Evolutionary conservation across 129 eudicot genomes (phyloP), one percentile per base, ranked within the genome.

Genomic region (Silybum marianum): DNA sequence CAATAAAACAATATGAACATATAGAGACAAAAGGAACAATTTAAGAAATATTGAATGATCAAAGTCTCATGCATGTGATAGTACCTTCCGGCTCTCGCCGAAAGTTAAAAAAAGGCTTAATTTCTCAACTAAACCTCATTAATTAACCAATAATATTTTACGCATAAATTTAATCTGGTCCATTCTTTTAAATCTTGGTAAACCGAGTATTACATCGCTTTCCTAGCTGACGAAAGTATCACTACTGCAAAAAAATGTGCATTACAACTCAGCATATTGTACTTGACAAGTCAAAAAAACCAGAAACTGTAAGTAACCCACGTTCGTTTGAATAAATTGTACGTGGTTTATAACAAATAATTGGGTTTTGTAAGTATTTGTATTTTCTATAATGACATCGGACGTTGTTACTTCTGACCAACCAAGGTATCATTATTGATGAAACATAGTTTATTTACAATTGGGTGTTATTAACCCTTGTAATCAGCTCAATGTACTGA

Each of bases 1-100:
- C 76, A 72, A 72, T 44, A 72, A 39, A 40, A 39, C 66, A 58
- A 58, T 58, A 58, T 58, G 66, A 58, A 58, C 66, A 58, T 58
- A 58, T 18, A 58, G 23, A 18, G 66, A 58, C 66, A 58, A 58
- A 58, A 58, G 66, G 66, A 58, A 58, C 23, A 58, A 58, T 18
- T 58, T 58, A 1, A 58, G 10, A 58, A 18, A 58, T 58, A 18
- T 58, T 58, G 21, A 58, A 22, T 58, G 24, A 58, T 58, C 66
- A 58, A 58, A 58, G 66, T 58, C 66, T 58, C 66, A 58, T 58
- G 66, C 66, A 58, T 58, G 66, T 58, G 66, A 58, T 58, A 0
- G 66, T 58, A 58, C 66, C 66, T 58, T 58, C 66, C 10, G 66
- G 23, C 23, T 18, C 21, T 4, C 10, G 66, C 66, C 66, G 66